Conservation (phyloP, 164 flowering plant species). For the Malania oleifera region DNA sequence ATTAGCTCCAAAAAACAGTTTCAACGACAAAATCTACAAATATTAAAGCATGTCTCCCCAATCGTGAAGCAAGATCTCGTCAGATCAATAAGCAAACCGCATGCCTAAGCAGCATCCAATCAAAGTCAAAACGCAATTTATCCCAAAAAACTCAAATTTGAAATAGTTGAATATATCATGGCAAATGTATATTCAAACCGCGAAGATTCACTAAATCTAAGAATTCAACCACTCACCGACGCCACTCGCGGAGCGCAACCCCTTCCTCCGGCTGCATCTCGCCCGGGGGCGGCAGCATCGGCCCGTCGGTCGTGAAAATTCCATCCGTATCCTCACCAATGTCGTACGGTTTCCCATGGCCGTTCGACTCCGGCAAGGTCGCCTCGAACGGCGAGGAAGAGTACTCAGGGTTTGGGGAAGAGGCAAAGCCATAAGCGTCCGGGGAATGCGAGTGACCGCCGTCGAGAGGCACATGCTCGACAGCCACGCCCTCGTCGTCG, state of each 20-base stretch:
- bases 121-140: background rate
- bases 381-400: slow-evolving; percentile 21
- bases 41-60: too few species aligned
- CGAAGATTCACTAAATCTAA: too few species aligned
- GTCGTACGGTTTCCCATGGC: too few species aligned
- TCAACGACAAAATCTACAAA: too few species aligned
- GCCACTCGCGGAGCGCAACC: slow-evolving; percentile 33
- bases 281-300: slow-evolving; percentile 24
- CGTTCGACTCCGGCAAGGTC: slow-evolving; percentile 2
- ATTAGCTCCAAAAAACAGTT: too few species aligned
- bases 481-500: too few species aligned
- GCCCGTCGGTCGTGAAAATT: slow-evolving; percentile 23
- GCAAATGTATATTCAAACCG: too few species aligned
- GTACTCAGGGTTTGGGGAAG: slow-evolving; percentile 13
- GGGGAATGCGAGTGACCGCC: background rate
- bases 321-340: slow-evolving; percentile 12
- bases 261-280: slow-evolving; percentile 45
- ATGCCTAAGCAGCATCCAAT: background rate
- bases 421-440: slow-evolving; percentile 12
- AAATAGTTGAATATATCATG: too few species aligned
- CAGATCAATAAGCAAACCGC: background rate
- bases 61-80: too few species aligned
- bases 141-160: too few species aligned
- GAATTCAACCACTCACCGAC: slow-evolving; percentile 47
- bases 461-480: too few species aligned